These are phyloP conservation scores for Ophidiomyces ophidiicola DNA, from an alignment of 2,329 filamentous ascomycete species.

Conservation along the genomic window DNA sequence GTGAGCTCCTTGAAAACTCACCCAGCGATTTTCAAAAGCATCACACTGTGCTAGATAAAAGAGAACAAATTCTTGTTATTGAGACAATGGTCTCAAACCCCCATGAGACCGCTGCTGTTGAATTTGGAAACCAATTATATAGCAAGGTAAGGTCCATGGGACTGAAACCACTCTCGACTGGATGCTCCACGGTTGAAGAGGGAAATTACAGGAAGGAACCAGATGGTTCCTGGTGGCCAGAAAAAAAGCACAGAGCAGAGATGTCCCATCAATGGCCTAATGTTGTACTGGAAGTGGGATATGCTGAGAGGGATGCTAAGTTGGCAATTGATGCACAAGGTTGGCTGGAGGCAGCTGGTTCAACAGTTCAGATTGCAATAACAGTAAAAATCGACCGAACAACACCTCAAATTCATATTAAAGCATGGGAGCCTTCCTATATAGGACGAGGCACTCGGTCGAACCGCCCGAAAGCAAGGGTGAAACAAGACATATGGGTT, in stretches of 20 bases:
- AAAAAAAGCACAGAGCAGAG: background rate
- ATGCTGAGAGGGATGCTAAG: conserved; percentile 2
- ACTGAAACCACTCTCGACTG: background rate
- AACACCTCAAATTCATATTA: conserved; percentile 4
- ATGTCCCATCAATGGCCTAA: background rate
- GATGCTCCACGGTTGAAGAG: background rate
- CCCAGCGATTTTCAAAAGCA: background rate
- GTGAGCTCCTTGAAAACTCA: background rate
- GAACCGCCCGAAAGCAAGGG: too few relatives aligned
- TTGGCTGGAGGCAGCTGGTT: conserved; percentile 11
- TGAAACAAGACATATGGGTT: too few relatives aligned
- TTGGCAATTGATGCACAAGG: conserved; percentile 11
- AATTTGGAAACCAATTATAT: background rate
- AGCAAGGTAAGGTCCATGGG: background rate
- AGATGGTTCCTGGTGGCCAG: background rate
- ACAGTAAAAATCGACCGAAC: conserved; percentile 7
- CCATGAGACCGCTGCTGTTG: background rate
- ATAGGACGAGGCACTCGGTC: too few relatives aligned
- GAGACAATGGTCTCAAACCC: background rate
- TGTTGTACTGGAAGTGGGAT: conserved; percentile 4
- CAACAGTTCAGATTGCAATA: conserved; percentile 4
- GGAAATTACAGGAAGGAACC: background rate
- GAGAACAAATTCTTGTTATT: background rate
- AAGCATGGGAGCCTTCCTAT: too few relatives aligned
- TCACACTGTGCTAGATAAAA: background rate